Percentiles rank a stretch among this genome's conserved stretches.
Evolutionary conservation across 139 green algal species (phyloP).

Genomic region (Tetraselmis chui): DNA sequence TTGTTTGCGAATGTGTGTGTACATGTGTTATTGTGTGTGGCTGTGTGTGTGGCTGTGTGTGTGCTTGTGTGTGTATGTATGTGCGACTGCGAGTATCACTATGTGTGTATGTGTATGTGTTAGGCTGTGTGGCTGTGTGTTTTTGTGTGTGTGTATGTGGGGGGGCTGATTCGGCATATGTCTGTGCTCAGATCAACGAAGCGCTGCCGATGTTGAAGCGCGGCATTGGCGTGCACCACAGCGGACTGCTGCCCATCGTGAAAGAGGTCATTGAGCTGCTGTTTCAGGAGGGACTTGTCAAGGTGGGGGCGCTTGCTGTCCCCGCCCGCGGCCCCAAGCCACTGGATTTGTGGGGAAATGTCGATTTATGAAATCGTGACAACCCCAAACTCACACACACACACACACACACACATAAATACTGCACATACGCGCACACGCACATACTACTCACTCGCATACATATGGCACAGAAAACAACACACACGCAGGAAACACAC

Average conservation of each 20-base stretch:
- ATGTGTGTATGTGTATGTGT: too few relatives aligned
- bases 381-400: background rate
- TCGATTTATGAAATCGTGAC: background rate
- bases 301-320: conserved; percentile 8
- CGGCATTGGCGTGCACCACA: conserved; percentile 69
- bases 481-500: background rate
- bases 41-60: too few relatives aligned
- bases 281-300: conserved; percentile 79
- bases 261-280: conserved; percentile 99
- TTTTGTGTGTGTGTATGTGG: too few relatives aligned
- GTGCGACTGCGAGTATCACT: too few relatives aligned
- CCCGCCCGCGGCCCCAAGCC: too few relatives aligned
- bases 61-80: too few relatives aligned
- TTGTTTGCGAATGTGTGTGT: too few relatives aligned
- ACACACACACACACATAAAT: background rate
- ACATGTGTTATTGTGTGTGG: too few relatives aligned
- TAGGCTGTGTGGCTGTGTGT: too few relatives aligned
- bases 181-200: too few relatives aligned
- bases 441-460: background rate
- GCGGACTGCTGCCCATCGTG: conserved; percentile 89
- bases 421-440: background rate
- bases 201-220: conserved; percentile 11
- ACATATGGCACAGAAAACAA: background rate
- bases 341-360: background rate
- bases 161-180: too few relatives aligned